Base-by-base conservation (phyloP, 169 alveolate species). In the Ichthyophthirius multifiliis region DNA sequence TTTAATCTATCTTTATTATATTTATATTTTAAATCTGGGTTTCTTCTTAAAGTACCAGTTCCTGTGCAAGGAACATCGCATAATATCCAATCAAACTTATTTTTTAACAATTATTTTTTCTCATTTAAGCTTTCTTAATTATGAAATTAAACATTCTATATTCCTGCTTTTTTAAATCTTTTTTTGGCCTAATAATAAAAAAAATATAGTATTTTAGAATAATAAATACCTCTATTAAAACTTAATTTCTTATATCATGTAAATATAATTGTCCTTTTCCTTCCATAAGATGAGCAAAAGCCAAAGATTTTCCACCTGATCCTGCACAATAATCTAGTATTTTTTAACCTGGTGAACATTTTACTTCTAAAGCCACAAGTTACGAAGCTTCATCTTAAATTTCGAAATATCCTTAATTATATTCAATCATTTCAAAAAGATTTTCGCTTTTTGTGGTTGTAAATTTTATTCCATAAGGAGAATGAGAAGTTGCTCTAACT, bases 61-160 rank as follows among this genome's bases (percentile, higher is more conserved):
- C 98, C 98, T 6, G 97, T 89, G 82, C 99, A 97, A 15, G 99
- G 99, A 13, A 93, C 99, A 90, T 97, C 98, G 15, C 88, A 93
- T 23, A 89, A 55, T 5, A 97, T 98, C 94, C 97, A 95, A 83
- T 97, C 98, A 95, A 94, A 93, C 75, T 92, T 93, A 27, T 75
- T 80, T 71, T 83, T 76, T 75, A 90, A 82, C 65, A 76, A 88
- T 30, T 81, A 82, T 48, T 89, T 73, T 34, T 83, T 75, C 23
- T 27, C 31, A 55, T 55, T 55, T 27, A 55, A 55, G 20, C 64
- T 47, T 64, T 87, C 80, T 39, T 84, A 86, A 5, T 82, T 47
- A 74, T 95, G 89, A n/a, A 96, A 55, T 43, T 90, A 74, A 64
- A 89, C 92, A 83, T 97, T 97, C n/a, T 90, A 79, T 0, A 97